Conservation (phyloP, 2,329 filamentous ascomycete species). For the Penicillium sp. region DNA sequence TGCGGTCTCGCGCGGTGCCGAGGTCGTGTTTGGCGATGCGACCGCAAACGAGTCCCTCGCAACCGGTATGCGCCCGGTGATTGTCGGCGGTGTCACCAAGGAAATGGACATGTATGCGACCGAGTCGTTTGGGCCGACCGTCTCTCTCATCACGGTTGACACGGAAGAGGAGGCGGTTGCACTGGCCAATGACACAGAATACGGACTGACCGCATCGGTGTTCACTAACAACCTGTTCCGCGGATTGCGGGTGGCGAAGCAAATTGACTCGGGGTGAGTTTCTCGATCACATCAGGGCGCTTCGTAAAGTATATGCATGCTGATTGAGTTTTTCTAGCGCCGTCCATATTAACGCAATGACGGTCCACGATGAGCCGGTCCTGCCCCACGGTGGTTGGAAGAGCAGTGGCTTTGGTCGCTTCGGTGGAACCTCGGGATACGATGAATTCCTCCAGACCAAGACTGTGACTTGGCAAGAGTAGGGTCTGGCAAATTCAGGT, state of each 20-base stretch:
- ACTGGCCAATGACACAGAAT: conserved; percentile 80
- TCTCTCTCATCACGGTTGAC: conserved; percentile 67
- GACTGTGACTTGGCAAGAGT: conserved; percentile 60
- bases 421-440: conserved; percentile 56
- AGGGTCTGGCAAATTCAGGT: conserved; percentile 3
- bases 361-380: conserved; percentile 63
- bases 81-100: conserved; percentile 67
- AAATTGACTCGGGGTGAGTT: conserved; percentile 64
- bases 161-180: conserved; percentile 67
- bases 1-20: conserved; percentile 61
- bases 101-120: conserved; percentile 75
- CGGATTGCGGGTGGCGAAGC: conserved; percentile 61
- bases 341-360: conserved; percentile 62
- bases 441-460: conserved; percentile 67
- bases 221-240: conserved; percentile 69
- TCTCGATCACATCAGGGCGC: neutral
- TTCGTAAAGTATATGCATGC: neutral
- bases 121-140: conserved; percentile 77
- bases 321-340: conserved; percentile 18
- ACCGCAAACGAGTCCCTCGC: conserved; percentile 44
- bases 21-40: conserved; percentile 56
- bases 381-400: conserved; percentile 68
- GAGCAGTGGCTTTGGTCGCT: conserved; percentile 59
- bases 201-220: conserved; percentile 70
- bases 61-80: conserved; percentile 62